Base-by-base conservation (phyloP, 2,329 filamentous ascomycete species). In the Trichothecium sympodiale region DNA sequence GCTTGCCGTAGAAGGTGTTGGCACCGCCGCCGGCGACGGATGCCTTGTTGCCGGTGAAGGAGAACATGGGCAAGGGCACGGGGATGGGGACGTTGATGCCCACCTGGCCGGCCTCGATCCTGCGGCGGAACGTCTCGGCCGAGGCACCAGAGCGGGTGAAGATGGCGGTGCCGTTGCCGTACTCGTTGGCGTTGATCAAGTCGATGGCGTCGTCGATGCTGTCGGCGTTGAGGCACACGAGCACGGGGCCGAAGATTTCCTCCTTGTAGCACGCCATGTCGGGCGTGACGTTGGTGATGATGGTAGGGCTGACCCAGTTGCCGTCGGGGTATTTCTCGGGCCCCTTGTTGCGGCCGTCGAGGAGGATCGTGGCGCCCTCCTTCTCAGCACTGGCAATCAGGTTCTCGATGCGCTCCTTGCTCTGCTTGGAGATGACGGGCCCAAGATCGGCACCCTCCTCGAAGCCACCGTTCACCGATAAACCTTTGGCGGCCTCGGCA, bases 1-100 rank as follows among this genome's bases (percentile, higher is more conserved):
- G 85, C 61, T 84, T 83, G 46, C 91, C 91, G 62, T 98, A 98
- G 58, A 98, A 96, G 13, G 87, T 94, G 64, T 76, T 94, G 27
- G 84, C 83, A 41, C 91, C 89, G 35, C 88, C 88, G 37, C 89
- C 91, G 1, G 91, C 91, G 38, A 96, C 71, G 52, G 79, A 86
- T 71, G 83, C 88, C 79, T 98, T 89, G 67, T 82, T 82, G 31
- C 77, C 78, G 18, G 77, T 82, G 56, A 83, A 82, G 38, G 72
- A 77, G 60, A 81, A 82, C 70, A 81, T 79, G 53, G 77, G 77
- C 47, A 82, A 61, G 12, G 77, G 77, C 41, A 81, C 77, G 31
- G 74, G 82, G 50, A 87, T 87, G 15, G 81, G 81, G 9, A 88
- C 83, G 49, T 91, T 91, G 65, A 91, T 83, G 33, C 84, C 84